Conservation (phyloP, 345 rosid species). For the Dimocarpus longan region DNA sequence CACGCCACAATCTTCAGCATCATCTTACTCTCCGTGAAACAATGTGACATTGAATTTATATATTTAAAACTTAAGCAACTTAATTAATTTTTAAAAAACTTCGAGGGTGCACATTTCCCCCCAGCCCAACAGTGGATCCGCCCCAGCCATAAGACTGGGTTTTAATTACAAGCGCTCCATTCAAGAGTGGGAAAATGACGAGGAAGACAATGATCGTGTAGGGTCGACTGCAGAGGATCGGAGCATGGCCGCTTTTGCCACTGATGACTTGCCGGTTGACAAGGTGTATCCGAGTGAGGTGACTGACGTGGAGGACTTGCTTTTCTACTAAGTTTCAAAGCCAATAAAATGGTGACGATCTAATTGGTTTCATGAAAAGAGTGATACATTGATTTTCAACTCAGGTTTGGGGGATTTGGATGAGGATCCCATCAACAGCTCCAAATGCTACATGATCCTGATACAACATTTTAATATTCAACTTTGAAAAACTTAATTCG, state of each 20-base stretch:
- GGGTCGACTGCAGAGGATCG: not conserved
- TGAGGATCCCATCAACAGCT: not conserved
- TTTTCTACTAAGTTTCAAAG: not conserved
- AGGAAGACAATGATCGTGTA: not conserved
- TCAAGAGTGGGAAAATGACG: constrained; percentile 1
- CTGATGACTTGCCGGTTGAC: constrained; percentile 9
- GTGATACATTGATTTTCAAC: not conserved
- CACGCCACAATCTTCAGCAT: too few species aligned
- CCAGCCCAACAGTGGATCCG: too few species aligned
- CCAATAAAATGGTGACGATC: too few species aligned
- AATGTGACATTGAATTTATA: too few species aligned
- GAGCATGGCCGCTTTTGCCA: not conserved
- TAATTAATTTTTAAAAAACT: too few species aligned
- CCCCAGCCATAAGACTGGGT: not conserved
- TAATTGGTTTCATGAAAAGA: too few species aligned
- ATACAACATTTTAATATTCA: not conserved
- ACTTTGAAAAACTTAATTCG: too few species aligned
- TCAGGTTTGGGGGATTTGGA: not conserved
- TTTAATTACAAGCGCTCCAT: not conserved
- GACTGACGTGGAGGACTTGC: not conserved
- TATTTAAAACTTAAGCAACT: too few species aligned
- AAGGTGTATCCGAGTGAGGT: not conserved
- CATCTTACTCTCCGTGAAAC: too few species aligned
- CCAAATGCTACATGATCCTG: not conserved
- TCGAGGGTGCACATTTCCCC: too few species aligned